Percentiles rank a stretch among this genome's conserved stretches.
These are phyloP conservation scores for Aspergillus hancockii DNA, from an alignment of 495 filamentous ascomycete species.

Conservation along the genomic window DNA sequence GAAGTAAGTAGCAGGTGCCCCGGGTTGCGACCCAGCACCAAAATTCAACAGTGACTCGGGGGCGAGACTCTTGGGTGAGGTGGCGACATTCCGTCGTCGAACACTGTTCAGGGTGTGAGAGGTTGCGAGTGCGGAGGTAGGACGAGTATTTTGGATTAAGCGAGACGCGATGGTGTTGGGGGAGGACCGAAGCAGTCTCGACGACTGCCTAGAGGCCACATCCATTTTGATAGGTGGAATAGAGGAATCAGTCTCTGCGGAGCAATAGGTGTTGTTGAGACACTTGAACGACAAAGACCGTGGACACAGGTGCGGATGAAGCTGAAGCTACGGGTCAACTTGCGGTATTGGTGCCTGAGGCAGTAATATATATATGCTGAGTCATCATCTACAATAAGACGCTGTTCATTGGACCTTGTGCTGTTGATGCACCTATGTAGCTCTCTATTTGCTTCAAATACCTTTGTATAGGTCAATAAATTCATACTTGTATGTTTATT, in stretches of 20 bases:
- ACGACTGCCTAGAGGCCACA: constrained; percentile 38
- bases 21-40: constrained; percentile 22
- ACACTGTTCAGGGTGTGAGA: constrained; percentile 26
- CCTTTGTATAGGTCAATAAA: no score
- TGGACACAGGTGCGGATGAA: constrained; percentile 19
- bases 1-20: constrained; percentile 51
- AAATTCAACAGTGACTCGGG: constrained; percentile 36
- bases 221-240: constrained; percentile 36
- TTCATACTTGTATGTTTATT: no score
- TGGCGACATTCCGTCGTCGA: constrained; percentile 37
- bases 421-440: not conserved
- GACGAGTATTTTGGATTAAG: constrained; percentile 17
- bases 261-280: constrained; percentile 7
- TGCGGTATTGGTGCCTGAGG: constrained; percentile 29
- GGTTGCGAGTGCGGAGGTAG: constrained; percentile 23
- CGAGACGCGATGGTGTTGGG: constrained; percentile 9
- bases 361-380: constrained; percentile 7
- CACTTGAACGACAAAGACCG: constrained; percentile 13
- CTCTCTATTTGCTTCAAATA: no score
- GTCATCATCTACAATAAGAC: not conserved
- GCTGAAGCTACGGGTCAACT: constrained; percentile 21
- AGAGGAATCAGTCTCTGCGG: not conserved
- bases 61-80: constrained; percentile 30
- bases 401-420: not conserved
- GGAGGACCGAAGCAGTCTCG: constrained; percentile 37